A percentile compares a stretch with the other conserved stretches of the same genome.
Evolutionary conservation across 768 basidiomycete genomes (phyloP).

Genomic region (Pisolithus albus): DNA sequence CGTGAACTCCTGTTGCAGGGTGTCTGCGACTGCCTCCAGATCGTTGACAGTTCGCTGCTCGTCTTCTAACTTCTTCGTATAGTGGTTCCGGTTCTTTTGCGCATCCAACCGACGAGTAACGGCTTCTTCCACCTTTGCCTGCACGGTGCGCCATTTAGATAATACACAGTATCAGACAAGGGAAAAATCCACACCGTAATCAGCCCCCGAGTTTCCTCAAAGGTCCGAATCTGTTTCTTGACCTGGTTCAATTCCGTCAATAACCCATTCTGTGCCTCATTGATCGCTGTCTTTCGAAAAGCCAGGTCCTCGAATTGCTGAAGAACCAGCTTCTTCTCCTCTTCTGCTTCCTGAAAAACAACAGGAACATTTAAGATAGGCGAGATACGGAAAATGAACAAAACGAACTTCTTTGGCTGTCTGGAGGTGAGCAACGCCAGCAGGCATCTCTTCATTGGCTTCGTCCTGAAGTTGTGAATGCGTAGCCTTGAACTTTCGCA

Average conservation of each 20-base stretch:
- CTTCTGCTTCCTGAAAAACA: constrained; percentile 44
- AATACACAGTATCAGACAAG: not conserved
- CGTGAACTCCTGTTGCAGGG: constrained; percentile 55
- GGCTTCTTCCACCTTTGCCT: constrained; percentile 48
- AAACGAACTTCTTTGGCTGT: constrained; percentile 45
- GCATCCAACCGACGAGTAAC: constrained; percentile 43
- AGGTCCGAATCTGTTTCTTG: constrained; percentile 45
- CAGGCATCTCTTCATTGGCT: constrained; percentile 63
- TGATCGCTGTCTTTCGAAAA: constrained; percentile 40
- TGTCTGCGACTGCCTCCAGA: constrained; percentile 39
- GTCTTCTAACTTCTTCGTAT: constrained; percentile 42
- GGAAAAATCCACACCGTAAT: constrained; percentile 35
- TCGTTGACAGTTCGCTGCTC: constrained; percentile 42
- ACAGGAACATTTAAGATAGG: not conserved
- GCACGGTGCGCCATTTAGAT: not conserved
- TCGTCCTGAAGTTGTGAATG: constrained; percentile 47
- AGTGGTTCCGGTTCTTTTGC: constrained; percentile 44
- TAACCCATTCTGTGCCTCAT: constrained; percentile 38
- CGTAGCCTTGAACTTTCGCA: constrained; percentile 29
- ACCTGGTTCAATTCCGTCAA: constrained; percentile 39
- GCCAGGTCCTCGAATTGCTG: constrained; percentile 45
- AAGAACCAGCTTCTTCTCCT: constrained; percentile 41
- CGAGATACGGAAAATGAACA: not conserved
- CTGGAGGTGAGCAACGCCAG: constrained; percentile 51
- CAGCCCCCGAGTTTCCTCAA: constrained; percentile 36